These are phyloP conservation scores for Trametes cinnabarina DNA, from an alignment of 768 basidiomycete genomes.

Conservation along the genomic window DNA sequence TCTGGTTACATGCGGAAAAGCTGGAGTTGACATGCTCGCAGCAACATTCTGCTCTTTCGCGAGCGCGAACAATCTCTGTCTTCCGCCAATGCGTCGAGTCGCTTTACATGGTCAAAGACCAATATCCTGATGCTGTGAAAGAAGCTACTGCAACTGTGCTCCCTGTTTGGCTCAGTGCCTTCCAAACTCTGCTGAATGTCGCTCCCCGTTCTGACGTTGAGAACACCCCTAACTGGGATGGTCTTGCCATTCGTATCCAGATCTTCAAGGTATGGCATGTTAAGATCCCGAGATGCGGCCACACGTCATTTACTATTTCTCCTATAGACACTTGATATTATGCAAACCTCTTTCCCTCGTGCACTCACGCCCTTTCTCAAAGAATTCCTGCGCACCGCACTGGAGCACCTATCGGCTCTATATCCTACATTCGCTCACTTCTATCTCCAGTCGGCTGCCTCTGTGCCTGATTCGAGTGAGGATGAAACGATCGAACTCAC, in stretches of 20 bases:
- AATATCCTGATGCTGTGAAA: constrained; percentile 83
- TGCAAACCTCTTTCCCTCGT: constrained; percentile 81
- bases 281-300: too few relatives aligned
- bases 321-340: constrained; percentile 69
- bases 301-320: neutral
- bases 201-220: constrained; percentile 64
- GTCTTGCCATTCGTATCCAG: constrained; percentile 73
- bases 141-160: constrained; percentile 78
- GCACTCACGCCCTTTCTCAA: constrained; percentile 62
- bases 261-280: constrained; percentile 70
- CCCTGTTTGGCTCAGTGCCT: constrained; percentile 90
- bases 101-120: constrained; percentile 93
- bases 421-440: constrained; percentile 60
- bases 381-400: constrained; percentile 55
- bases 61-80: constrained; percentile 81
- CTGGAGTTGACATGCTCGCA: neutral
- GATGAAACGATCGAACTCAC: constrained; percentile 75
- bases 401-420: constrained; percentile 57
- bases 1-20: neutral
- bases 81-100: constrained; percentile 89
- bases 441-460: constrained; percentile 56
- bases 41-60: constrained; percentile 74
- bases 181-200: constrained; percentile 68
- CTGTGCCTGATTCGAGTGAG: constrained; percentile 65
- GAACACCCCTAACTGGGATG: constrained; percentile 71